These are phyloP conservation scores for Citrus maxima DNA, from an alignment of 345 rosid genomes.

Conservation along the genomic window DNA sequence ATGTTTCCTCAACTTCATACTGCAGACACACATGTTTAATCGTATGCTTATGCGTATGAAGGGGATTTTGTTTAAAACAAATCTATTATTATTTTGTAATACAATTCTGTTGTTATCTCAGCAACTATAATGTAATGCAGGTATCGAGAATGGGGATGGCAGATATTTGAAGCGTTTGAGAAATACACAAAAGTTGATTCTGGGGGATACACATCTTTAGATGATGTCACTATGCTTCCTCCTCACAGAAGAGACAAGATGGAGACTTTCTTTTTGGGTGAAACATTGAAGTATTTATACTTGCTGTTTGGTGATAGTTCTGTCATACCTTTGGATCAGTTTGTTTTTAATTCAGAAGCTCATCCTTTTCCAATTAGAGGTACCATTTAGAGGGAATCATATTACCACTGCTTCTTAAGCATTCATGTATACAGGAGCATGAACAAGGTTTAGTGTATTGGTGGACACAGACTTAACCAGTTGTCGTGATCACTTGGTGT, in stretches of 20 bases:
- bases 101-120: not conserved
- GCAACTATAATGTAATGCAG: slow-evolving; percentile 34
- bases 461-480: not conserved
- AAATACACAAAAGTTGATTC: slow-evolving; percentile 71
- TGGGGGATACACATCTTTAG: slow-evolving; percentile 83
- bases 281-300: slow-evolving; percentile 85
- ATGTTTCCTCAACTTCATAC: slow-evolving; percentile 1
- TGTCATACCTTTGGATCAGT: slow-evolving; percentile 75
- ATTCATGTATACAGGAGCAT: slow-evolving; percentile 10
- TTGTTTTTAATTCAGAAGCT: slow-evolving; percentile 90
- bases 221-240: slow-evolving; percentile 78
- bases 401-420: slow-evolving; percentile 4
- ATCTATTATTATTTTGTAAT: not conserved
- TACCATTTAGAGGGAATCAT: slow-evolving; percentile 16
- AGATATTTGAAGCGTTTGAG: slow-evolving; percentile 92
- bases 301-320: slow-evolving; percentile 82
- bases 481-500: not conserved
- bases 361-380: slow-evolving; percentile 77
- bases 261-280: slow-evolving; percentile 94
- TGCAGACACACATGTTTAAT: not conserved
- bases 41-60: not conserved
- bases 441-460: slow-evolving; percentile 5
- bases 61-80: not conserved
- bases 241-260: slow-evolving; percentile 87
- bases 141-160: slow-evolving; percentile 96